Base-by-base conservation (phyloP, 768 basidiomycete genomes). In the Chalciporus pseudorubinellus region DNA sequence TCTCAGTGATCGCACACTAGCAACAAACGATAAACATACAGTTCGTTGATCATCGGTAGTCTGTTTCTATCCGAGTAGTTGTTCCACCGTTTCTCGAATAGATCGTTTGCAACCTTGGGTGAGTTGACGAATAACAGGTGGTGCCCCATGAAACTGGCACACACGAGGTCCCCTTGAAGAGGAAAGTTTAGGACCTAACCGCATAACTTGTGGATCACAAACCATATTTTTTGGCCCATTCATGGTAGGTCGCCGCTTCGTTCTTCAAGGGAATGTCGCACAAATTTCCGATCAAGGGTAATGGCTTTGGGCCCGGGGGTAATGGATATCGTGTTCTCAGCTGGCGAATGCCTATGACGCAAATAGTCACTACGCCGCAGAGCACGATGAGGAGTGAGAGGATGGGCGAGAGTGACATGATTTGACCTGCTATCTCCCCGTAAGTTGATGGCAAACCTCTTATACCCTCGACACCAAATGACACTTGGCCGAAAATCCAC, bases 11-110 rank as follows among this genome's bases (percentile, higher is more conserved):
- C n/a, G n/a, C n/a, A n/a, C n/a, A n/a, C n/a, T n/a, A n/a, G n/a
- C n/a, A n/a, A n/a, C n/a, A n/a, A 36, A 31, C 28, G 52, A 39
- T 34, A 22, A 40, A 64, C 72, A 48, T 50, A 78, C 78, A 82
- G 54, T 20, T 77, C 76, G 48, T 78, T 73, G 50, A 78, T 75
- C 80, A 82, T 81, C 0, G 71, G 67, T 8, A 77, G 66, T 51
- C 72, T 56, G 34, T 65, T 70, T 39, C 80, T 74, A 56, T 81
- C 80, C 6, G 83, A 82, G 55, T 83, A 84, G 44, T 80, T 82
- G 16, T 67, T 58, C 26, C 77, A 79, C 14, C 78, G 71, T 54
- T 77, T 82, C 47, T 83, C 82, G 29, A 85, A 78, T 1, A 84
- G 72, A 22, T 84, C 82, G 41, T 69, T 67, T 4, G 76, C 77